These are phyloP conservation scores for Fusarium hainanense DNA, from an alignment of 2,329 filamentous ascomycete genomes.

Conservation along the genomic window DNA sequence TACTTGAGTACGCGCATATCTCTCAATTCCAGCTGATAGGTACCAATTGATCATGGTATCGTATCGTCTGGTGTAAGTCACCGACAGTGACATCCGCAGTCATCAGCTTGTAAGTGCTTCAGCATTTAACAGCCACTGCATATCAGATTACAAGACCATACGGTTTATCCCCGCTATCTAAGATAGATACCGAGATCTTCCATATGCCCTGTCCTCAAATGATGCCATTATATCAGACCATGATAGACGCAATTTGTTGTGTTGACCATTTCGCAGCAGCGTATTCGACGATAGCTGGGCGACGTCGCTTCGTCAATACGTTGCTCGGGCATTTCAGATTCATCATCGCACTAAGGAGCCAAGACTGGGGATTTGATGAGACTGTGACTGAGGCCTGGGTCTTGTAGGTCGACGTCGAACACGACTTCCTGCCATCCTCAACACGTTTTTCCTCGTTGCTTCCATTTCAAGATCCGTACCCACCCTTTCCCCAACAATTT, in stretches of 20 bases:
- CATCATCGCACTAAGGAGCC: conserved; percentile 5
- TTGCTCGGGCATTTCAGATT: conserved; percentile 5
- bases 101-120: conserved; percentile 4
- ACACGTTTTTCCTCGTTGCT: conserved; percentile 36
- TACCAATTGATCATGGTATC: not conserved
- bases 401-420: conserved; percentile 38
- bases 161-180: conserved; percentile 11
- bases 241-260: conserved; percentile 29
- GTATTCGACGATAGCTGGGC: conserved; percentile 41
- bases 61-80: not conserved
- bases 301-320: not conserved
- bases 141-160: conserved; percentile 28
- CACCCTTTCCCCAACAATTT: conserved; percentile 50
- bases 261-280: conserved; percentile 25
- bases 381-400: conserved; percentile 4
- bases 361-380: not conserved
- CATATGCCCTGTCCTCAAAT: conserved; percentile 17
- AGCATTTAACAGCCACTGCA: conserved; percentile 24
- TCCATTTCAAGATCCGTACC: conserved; percentile 28
- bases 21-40: not conserved
- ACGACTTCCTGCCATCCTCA: conserved; percentile 27
- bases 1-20: not conserved
- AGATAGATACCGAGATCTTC: conserved; percentile 27
- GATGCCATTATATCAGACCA: conserved; percentile 43
- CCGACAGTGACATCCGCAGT: not conserved